These are phyloP conservation scores for Whalleya microplaca DNA, from an alignment of 2,329 filamentous ascomycete species.

Conservation along the genomic window DNA sequence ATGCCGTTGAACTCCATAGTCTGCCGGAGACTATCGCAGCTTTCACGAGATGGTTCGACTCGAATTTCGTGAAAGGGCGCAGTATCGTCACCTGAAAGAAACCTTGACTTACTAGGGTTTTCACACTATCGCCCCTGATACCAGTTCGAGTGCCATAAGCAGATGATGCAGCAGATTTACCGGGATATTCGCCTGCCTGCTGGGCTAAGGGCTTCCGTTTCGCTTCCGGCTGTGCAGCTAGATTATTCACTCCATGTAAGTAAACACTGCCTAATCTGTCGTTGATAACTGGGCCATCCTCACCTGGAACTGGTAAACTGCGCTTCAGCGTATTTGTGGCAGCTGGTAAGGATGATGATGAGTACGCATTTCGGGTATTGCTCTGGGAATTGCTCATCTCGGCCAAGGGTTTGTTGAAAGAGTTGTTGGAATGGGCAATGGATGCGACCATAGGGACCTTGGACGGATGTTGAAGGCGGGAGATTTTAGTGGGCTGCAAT, in stretches of 20 bases:
- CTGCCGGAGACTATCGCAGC: background rate
- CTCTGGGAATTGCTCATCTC: slow-evolving; percentile 65
- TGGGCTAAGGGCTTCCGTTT: slow-evolving; percentile 65
- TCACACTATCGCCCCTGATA: slow-evolving; percentile 50
- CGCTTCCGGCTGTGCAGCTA: slow-evolving; percentile 58
- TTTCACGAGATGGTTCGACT: background rate
- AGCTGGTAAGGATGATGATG: slow-evolving; percentile 46
- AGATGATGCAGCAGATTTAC: slow-evolving; percentile 44
- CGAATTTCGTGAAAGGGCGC: background rate
- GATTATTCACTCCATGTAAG: slow-evolving; percentile 21
- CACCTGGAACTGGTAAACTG: slow-evolving; percentile 50
- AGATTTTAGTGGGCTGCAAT: slow-evolving; percentile 19
- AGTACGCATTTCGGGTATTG: slow-evolving; percentile 53
- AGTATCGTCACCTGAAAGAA: background rate
- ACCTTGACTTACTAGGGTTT: slow-evolving; percentile 31
- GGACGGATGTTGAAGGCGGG: slow-evolving; percentile 25
- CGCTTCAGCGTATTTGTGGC: slow-evolving; percentile 56
- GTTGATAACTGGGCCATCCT: slow-evolving; percentile 17
- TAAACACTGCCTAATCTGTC: slow-evolving; percentile 13
- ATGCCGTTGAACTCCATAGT: background rate
- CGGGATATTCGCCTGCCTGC: slow-evolving; percentile 54
- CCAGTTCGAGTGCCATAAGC: slow-evolving; percentile 45
- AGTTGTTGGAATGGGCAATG: slow-evolving; percentile 33
- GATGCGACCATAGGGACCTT: slow-evolving; percentile 30
- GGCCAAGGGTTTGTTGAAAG: slow-evolving; percentile 49